Evolutionary conservation across 305 asterid genomes (phyloP).

Genomic region (Andrographis paniculata): DNA sequence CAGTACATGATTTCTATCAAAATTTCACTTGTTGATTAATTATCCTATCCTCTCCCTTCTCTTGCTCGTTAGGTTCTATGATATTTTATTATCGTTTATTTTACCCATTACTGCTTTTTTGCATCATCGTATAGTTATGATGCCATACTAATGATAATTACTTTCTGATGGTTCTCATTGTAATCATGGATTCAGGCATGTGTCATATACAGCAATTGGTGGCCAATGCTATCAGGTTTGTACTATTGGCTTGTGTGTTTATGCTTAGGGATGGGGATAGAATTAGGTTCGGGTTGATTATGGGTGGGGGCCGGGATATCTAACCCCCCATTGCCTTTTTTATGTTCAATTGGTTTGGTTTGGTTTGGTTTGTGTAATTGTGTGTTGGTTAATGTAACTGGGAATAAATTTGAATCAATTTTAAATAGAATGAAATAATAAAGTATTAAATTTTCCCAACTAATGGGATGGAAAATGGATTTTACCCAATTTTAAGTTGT

Average conservation of each 20-base stretch:
- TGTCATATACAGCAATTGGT: slow-evolving; percentile 88
- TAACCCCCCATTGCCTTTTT: too few species aligned
- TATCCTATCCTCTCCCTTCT: not conserved
- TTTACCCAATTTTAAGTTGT: too few species aligned
- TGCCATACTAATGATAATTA: slow-evolving; percentile 10
- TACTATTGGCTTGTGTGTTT: slow-evolving; percentile 10
- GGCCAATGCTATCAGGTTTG: slow-evolving; percentile 96
- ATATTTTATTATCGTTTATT: not conserved
- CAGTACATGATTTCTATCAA: too few species aligned
- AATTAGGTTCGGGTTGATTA: not conserved
- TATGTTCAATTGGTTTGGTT: too few species aligned
- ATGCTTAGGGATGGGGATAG: not conserved
- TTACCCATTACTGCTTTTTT: slow-evolving; percentile 1
- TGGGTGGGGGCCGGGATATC: too few species aligned
- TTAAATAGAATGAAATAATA: too few species aligned
- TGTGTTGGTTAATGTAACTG: too few species aligned
- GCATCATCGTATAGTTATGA: slow-evolving; percentile 5
- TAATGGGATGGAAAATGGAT: too few species aligned
- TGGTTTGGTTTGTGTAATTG: too few species aligned
- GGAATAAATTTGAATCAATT: too few species aligned
- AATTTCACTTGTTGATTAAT: too few species aligned
- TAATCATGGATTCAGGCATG: slow-evolving; percentile 63
- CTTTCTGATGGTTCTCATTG: slow-evolving; percentile 10
- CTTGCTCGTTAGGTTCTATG: not conserved
- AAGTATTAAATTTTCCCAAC: too few species aligned